phyloP scores from a whole-genome alignment of 768 basidiomycete genomes.

The Cyclocybe aegerita region DNA sequence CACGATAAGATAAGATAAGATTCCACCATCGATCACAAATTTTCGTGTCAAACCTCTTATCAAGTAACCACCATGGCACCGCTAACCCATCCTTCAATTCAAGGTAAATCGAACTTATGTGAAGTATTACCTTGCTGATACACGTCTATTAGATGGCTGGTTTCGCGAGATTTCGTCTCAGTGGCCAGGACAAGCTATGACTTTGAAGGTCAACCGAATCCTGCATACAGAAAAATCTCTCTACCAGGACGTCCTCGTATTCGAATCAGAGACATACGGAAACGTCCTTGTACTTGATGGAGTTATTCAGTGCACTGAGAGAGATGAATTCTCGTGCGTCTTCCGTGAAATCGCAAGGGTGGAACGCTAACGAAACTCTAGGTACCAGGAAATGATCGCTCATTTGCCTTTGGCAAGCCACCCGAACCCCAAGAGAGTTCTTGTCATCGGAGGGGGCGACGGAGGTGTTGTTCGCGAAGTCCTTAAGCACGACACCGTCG shows the following conservation, averaged over 20 bases:
- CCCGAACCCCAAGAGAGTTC: slow-evolving; percentile 92
- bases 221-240: slow-evolving; percentile 91
- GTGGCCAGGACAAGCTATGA: slow-evolving; percentile 98
- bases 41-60: slow-evolving; percentile 10
- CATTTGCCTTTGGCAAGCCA: slow-evolving; percentile 96
- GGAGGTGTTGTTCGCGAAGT: slow-evolving; percentile 98
- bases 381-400: slow-evolving; percentile 99
- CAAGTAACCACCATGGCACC: slow-evolving; percentile 43
- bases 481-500: slow-evolving; percentile 88
- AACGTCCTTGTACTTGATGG: slow-evolving; percentile 96
- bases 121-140: background rate
- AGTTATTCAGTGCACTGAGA: slow-evolving; percentile 95
- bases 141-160: slow-evolving; percentile 70
- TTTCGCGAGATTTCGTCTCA: slow-evolving; percentile 93
- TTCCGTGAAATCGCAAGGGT: background rate
- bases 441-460: slow-evolving; percentile 98
- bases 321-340: slow-evolving; percentile 96
- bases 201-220: slow-evolving; percentile 92
- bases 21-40: slow-evolving; percentile 18
- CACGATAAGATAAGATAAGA: slow-evolving; percentile 7
- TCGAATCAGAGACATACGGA: slow-evolving; percentile 94
- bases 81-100: slow-evolving; percentile 55
- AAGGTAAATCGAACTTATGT: slow-evolving; percentile 31
- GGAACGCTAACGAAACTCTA: slow-evolving; percentile 26
- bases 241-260: slow-evolving; percentile 97